phyloP scores from a whole-genome alignment of 306 rosid species.

The Prunus kanzakura region DNA sequence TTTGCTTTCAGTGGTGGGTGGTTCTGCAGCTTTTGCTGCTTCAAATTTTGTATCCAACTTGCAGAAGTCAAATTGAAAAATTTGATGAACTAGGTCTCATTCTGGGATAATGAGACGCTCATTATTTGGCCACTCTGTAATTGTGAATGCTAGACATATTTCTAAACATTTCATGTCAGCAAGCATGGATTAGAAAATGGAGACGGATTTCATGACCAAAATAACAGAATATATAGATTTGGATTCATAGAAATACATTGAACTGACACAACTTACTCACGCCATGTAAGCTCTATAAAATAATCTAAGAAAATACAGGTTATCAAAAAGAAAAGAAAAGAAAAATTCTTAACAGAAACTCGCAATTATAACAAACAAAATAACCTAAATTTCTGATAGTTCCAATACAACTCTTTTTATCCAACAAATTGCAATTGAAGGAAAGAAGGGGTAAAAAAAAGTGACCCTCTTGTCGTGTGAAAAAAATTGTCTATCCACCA shows the following conservation, averaged over 20 bases:
- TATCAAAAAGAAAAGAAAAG: not conserved
- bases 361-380: constrained; percentile 29
- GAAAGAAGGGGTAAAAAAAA: constrained; percentile 2
- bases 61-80: constrained; percentile 56
- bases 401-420: constrained; percentile 29
- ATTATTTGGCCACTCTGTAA: not conserved
- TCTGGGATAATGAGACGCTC: not conserved
- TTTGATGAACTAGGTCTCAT: not conserved
- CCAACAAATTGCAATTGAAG: not conserved
- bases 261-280: constrained; percentile 8
- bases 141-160: not conserved
- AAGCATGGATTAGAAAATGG: not conserved
- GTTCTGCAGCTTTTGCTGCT: constrained; percentile 84
- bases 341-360: constrained; percentile 32
- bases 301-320: not conserved
- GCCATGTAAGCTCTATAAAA: constrained; percentile 20
- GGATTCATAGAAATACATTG: constrained; percentile 3
- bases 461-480: constrained; percentile 32
- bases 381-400: constrained; percentile 27
- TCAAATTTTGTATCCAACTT: constrained; percentile 81
- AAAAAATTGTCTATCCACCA: constrained; percentile 42
- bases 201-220: not conserved
- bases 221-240: not conserved
- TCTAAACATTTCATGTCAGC: not conserved
- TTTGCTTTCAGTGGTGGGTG: constrained; percentile 48